Conservation (phyloP, 495 filamentous ascomycete species). For the Penicillium coffeae region DNA sequence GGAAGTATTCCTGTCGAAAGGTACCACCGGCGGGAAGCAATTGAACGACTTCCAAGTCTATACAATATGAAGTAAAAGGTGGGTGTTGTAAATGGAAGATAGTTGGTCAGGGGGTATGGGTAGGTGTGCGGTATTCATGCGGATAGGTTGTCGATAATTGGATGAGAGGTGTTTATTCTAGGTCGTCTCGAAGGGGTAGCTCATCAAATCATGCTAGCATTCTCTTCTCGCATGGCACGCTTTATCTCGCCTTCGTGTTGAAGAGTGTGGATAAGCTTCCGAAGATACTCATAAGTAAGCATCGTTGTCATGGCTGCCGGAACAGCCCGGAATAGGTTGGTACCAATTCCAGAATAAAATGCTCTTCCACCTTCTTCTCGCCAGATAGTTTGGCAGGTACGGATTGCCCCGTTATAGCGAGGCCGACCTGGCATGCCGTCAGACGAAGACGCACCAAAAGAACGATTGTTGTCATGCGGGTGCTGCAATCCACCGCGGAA, state of each 20-base stretch:
- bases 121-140: not conserved
- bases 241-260: conserved; percentile 48
- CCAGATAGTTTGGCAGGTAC: conserved; percentile 78
- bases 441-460: conserved; percentile 47
- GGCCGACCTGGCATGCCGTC: conserved; percentile 57
- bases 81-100: too few species aligned
- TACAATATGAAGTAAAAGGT: conserved; percentile 9
- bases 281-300: conserved; percentile 90
- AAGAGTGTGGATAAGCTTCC: conserved; percentile 50
- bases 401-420: conserved; percentile 77
- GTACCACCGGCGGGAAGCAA: conserved; percentile 10
- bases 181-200: not conserved
- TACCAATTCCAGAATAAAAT: conserved; percentile 97
- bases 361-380: conserved; percentile 92
- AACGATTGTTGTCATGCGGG: conserved; percentile 39
- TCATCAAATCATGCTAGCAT: conserved; percentile 22
- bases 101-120: too few species aligned
- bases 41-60: conserved; percentile 17
- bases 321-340: conserved; percentile 93
- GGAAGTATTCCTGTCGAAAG: conserved; percentile 10
- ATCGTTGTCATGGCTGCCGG: conserved; percentile 95
- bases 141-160: too few species aligned
- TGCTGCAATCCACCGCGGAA: conserved; percentile 61
- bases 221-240: conserved; percentile 23
- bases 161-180: too few species aligned